Base-by-base conservation (phyloP, 768 basidiomycete species). In the Boletus patriciae region DNA sequence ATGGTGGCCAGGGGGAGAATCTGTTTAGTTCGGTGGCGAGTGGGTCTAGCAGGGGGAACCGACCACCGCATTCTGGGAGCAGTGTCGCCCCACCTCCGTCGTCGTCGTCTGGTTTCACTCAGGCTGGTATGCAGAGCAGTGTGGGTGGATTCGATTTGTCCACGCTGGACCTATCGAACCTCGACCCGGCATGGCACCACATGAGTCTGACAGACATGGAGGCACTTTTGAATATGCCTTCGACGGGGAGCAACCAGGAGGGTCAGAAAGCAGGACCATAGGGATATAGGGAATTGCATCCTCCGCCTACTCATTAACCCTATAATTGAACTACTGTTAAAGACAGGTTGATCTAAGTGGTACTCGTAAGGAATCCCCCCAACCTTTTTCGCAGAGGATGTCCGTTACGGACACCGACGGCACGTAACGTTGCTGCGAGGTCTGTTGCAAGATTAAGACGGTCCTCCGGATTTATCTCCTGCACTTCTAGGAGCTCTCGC, bases 311-410 rank as follows among this genome's bases (percentile, higher is more conserved):
- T 43, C 58, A 15, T 37, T 18, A 45, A 49, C 36, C 38, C 36
- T 19, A 46, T 57, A 43, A 57, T 47, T 46, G 23, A 54, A 52
- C 38, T 41, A 49, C 25, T 38, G 15, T 21, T 25, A 51, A 49
- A 47, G 48, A 54, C 23, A 38, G 34, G 29, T 47, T 7, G 16
- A 52, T 25, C 21, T 38, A 44, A 13, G 31, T 58, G 21, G 27
- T 53, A 16, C 61, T 58, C 18, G 61, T 65, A 19, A 80, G 58
- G 65, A 78, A 85, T 68, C 83, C 89, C 54, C 85, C 85, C 55
- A 90, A 62, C 64, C 77, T 84, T 72, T 83, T 89, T 47, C 87
- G 81, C 50, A 90, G 74, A n/a, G 83, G 78, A 66, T 90, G 86
- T 55, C 85, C 84, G 34, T 76, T 69, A 27, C 80, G 83, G 40